Conservation (phyloP, 2,329 filamentous ascomycete genomes). For the Coleophoma cylindrospora region DNA sequence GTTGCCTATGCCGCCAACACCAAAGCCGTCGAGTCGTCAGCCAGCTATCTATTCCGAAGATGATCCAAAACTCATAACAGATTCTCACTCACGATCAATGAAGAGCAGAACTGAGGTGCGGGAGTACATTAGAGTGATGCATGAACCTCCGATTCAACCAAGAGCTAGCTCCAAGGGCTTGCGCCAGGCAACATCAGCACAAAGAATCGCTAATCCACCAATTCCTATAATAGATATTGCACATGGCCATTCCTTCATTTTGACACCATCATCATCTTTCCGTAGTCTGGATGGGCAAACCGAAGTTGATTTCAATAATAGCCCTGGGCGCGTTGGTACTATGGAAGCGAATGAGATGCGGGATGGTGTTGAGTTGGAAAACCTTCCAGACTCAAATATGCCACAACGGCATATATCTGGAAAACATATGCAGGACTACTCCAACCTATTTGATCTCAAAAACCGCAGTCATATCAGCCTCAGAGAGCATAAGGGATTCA, state of each 20-base stretch:
- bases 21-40: not conserved
- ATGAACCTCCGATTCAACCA: constrained; percentile 10
- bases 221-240: not conserved
- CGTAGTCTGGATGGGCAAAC: not conserved
- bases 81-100: not conserved
- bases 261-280: not conserved
- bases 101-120: constrained; percentile 2
- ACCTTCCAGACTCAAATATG: constrained; percentile 12
- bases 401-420: constrained; percentile 10
- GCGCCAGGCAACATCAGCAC: not conserved
- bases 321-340: not conserved
- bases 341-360: not conserved
- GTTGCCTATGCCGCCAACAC: not conserved
- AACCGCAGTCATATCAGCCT: constrained; percentile 51
- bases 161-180: not conserved
- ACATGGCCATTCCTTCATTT: not conserved
- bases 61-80: not conserved
- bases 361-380: constrained; percentile 12
- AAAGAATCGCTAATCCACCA: not conserved
- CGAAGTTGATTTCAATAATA: not conserved
- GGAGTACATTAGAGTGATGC: constrained; percentile 4
- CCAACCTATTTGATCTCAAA: constrained; percentile 32
- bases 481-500: constrained; percentile 43
- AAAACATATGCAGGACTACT: constrained; percentile 7
- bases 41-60: not conserved